Conservation (phyloP, 2,329 filamentous ascomycete species). For the Coleophoma crateriformis region DNA sequence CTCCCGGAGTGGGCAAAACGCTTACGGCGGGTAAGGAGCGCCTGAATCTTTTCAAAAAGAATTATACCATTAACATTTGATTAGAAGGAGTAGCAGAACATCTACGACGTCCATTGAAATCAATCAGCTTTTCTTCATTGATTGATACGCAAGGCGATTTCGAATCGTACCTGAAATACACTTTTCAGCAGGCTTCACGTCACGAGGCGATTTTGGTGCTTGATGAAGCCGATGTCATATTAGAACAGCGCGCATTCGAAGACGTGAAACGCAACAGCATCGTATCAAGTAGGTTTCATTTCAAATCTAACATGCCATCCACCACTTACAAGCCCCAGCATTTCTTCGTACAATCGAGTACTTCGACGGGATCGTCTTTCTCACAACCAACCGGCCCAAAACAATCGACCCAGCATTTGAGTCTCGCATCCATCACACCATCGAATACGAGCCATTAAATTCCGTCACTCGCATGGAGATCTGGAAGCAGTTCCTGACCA, state of each 20-base stretch:
- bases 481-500: neutral
- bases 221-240: constrained; percentile 5
- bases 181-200: neutral
- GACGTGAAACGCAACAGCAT: constrained; percentile 3
- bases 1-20: too few relatives aligned
- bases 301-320: neutral
- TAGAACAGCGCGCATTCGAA: constrained; percentile 1
- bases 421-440: constrained; percentile 20
- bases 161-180: too few relatives aligned
- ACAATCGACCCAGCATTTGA: constrained; percentile 22
- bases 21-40: too few relatives aligned
- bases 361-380: constrained; percentile 28
- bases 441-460: constrained; percentile 1
- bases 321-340: constrained; percentile 3
- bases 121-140: too few relatives aligned
- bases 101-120: too few relatives aligned
- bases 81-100: too few relatives aligned
- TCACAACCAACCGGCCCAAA: constrained; percentile 25
- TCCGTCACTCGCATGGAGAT: neutral
- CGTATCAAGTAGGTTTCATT: constrained; percentile 1
- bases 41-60: too few relatives aligned
- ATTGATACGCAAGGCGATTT: too few relatives aligned
- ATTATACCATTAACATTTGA: too few relatives aligned
- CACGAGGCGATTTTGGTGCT: neutral
- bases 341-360: constrained; percentile 27